These are phyloP conservation scores for Penicillium nordicum DNA, from an alignment of 2,329 filamentous ascomycete genomes.

Conservation along the genomic window DNA sequence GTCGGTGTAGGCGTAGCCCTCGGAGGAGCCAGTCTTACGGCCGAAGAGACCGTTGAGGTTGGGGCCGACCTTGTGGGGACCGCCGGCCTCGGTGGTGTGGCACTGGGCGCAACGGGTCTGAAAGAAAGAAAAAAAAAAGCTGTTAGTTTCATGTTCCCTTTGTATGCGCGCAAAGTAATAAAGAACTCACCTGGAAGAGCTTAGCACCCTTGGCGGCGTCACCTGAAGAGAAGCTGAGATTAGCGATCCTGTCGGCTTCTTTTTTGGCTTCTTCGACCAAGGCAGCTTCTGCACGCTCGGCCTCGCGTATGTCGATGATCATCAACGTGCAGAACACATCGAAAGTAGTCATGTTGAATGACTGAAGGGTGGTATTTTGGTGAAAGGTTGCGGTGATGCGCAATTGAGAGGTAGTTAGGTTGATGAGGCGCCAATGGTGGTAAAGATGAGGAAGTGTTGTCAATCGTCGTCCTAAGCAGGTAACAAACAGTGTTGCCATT, in stretches of 20 bases:
- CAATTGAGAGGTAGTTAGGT: conserved; percentile 2
- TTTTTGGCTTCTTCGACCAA: background rate
- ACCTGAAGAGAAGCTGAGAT: conserved; percentile 54
- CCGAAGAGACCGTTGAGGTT: conserved; percentile 97
- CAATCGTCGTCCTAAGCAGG: background rate
- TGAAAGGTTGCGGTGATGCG: background rate
- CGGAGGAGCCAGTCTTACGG: conserved; percentile 86
- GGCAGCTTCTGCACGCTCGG: conserved; percentile 15
- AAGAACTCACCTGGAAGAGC: conserved; percentile 76
- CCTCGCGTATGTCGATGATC: conserved; percentile 25
- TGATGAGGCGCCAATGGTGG: background rate
- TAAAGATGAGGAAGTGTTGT: background rate
- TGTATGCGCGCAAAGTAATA: background rate
- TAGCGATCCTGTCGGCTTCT: conserved; percentile 20
- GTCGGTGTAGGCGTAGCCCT: conserved; percentile 96
- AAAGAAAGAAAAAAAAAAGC: background rate
- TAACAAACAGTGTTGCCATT: background rate
- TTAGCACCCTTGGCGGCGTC: conserved; percentile 94
- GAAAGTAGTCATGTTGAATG: conserved; percentile 25
- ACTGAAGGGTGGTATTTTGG: background rate
- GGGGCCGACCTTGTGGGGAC: conserved; percentile 97
- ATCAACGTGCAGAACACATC: conserved; percentile 24
- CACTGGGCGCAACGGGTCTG: conserved; percentile 93
- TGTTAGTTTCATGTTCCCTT: conserved; percentile 7
- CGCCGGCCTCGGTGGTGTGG: conserved; percentile 88